Conservation (phyloP, 768 basidiomycete species). For the Lentinus brumalis region DNA sequence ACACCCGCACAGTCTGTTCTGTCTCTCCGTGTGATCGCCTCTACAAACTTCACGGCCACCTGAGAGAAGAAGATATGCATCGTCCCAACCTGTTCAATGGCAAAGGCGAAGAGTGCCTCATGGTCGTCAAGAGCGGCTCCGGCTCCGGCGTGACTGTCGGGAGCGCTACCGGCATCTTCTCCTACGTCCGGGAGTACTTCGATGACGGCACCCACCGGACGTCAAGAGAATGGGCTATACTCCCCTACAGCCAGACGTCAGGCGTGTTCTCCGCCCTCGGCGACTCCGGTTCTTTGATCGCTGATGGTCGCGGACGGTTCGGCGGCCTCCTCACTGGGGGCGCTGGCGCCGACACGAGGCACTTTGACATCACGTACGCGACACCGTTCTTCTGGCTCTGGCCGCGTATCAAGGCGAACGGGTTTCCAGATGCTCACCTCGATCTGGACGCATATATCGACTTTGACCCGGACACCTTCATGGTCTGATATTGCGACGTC, state of each 20-base stretch:
- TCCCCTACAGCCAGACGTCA: conserved; percentile 8
- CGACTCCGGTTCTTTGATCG: conserved; percentile 27
- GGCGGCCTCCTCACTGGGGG: conserved; percentile 25
- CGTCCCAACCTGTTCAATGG: conserved; percentile 26
- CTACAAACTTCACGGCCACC: conserved; percentile 6
- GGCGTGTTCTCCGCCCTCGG: conserved; percentile 25
- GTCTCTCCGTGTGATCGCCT: background rate
- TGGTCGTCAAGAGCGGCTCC: conserved; percentile 39
- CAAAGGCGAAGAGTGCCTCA: conserved; percentile 29
- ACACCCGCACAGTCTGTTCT: background rate
- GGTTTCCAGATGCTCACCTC: conserved; percentile 6
- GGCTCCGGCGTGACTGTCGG: conserved; percentile 2
- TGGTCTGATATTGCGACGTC: too few species aligned
- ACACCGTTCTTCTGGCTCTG: conserved; percentile 28
- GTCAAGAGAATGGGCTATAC: conserved; percentile 9
- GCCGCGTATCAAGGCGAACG: conserved; percentile 10
- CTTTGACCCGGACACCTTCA: too few species aligned
- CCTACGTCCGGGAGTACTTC: background rate
- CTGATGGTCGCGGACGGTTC: conserved; percentile 23
- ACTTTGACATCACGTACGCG: conserved; percentile 26
- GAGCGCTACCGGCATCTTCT: background rate
- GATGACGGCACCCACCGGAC: background rate
- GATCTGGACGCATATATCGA: background rate
- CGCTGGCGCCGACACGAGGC: conserved; percentile 5
- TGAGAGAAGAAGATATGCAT: conserved; percentile 34